Percentiles rank a stretch among this genome's conserved stretches.
Evolutionary conservation across 768 basidiomycete species (phyloP).

Genomic region (Russula brevipes): DNA sequence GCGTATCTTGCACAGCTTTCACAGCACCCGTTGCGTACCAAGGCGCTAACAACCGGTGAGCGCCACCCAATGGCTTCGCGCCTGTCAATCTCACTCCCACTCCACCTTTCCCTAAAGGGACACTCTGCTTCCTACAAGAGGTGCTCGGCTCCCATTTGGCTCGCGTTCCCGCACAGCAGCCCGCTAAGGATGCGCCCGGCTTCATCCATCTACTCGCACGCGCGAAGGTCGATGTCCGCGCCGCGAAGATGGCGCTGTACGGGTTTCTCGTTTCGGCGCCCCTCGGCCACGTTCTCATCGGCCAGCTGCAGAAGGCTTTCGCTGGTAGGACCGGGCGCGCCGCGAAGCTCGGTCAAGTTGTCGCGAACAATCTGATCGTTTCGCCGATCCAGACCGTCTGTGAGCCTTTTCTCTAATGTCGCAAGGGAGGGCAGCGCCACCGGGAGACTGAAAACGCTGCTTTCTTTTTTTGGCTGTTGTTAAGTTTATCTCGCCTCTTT

Average conservation of each 20-base stretch:
- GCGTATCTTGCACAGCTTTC: slow-evolving; percentile 67
- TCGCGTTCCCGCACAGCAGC: slow-evolving; percentile 47
- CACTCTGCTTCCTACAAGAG: slow-evolving; percentile 59
- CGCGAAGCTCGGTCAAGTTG: slow-evolving; percentile 64
- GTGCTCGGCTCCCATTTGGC: slow-evolving; percentile 72
- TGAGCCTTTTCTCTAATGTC: slow-evolving; percentile 32
- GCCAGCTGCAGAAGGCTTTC: slow-evolving; percentile 68
- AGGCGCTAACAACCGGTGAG: slow-evolving; percentile 68
- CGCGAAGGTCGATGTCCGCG: slow-evolving; percentile 59
- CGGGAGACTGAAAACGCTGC: neutral
- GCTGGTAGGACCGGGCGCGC: slow-evolving; percentile 61
- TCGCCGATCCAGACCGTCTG: slow-evolving; percentile 70
- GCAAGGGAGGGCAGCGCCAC: too few relatives aligned
- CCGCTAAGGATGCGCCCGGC: slow-evolving; percentile 50
- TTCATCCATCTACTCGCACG: slow-evolving; percentile 49
- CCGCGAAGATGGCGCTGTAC: slow-evolving; percentile 79
- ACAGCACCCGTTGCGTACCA: slow-evolving; percentile 69
- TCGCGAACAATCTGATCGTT: slow-evolving; percentile 70
- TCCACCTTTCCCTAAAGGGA: slow-evolving; percentile 26
- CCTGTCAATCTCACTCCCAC: neutral
- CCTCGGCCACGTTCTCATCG: slow-evolving; percentile 67
- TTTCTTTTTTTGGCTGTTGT: neutral
- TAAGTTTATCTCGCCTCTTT: slow-evolving; percentile 71
- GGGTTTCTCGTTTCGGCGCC: slow-evolving; percentile 84
- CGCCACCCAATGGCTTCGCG: neutral